Evolutionary conservation across 176 grass and related monocot species (phyloP), one percentile per base, ranked within the genome.

Genomic region (Miscanthus lutarioriparius): DNA sequence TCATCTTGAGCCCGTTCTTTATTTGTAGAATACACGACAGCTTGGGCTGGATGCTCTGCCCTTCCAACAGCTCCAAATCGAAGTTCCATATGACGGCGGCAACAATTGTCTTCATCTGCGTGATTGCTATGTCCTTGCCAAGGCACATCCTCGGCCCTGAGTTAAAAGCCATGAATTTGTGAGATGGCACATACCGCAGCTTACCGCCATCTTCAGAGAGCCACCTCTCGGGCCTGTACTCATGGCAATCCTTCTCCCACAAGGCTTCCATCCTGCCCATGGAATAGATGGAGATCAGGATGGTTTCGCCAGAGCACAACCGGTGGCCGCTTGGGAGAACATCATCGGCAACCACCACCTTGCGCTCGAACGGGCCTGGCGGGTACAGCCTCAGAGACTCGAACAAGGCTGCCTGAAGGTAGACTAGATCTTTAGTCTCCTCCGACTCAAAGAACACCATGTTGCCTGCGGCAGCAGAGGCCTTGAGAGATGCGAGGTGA

Each of bases 311-410:
- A 0, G 12, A 14, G 43, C 43, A 45, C 43, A 45, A 45, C 43
- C 6, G 0, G 56, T 74, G 54, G 1, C 81, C 70, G 25, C 81
- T 83, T 15, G 81, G 69, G 4, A 83, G 56, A 7, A 72, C 19
- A 40, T 83, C 81, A 13, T 64, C 54, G 19, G 70, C 70, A 10
- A 78, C 3, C 5, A 73, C 77, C 30, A 10, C 11, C 64, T 89
- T 90, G 7, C 69, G 85, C 54, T 89, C 82, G 2, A 82, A 25
- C 0, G 87, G 79, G 0, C 51, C 53, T 0, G 87, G 59, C 0
- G 87, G 91, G 61, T 72, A 80, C 1, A 92, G 80, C 77, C 91
- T 67, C 2, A 92, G 67, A 1, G 87, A 75, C 78, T 92, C 91
- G 5, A 81, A 71, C n/a, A 89, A 27, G 35, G 91, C 80, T 2